A percentile compares a stretch with the other conserved stretches of the same genome.
These are phyloP conservation scores for Coelastrella sp. DNA, from an alignment of 139 green algal genomes.

Conservation along the genomic window DNA sequence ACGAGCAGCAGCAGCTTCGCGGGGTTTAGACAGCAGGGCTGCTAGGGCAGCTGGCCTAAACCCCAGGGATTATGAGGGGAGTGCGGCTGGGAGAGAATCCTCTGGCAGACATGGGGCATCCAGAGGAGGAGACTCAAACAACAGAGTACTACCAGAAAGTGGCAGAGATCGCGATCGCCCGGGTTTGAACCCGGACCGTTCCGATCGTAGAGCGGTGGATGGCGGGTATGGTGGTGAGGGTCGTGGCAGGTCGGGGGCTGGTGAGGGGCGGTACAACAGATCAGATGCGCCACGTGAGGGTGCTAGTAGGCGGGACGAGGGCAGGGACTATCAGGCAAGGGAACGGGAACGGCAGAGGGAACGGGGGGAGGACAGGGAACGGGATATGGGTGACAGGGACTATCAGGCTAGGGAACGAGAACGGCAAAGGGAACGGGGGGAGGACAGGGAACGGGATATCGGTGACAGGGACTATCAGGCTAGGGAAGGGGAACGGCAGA, in stretches of 20 bases:
- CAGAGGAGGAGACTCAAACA: neutral
- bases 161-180: neutral
- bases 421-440: neutral
- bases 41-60: neutral
- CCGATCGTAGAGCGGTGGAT: neutral
- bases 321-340: neutral
- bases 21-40: neutral
- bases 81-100: neutral
- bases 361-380: neutral
- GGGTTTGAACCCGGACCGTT: neutral
- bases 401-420: neutral
- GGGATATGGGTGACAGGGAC: neutral
- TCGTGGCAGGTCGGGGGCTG: too few relatives aligned
- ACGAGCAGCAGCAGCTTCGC: neutral
- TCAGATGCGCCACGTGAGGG: neutral
- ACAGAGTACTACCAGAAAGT: neutral
- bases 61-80: neutral
- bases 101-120: neutral
- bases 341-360: neutral
- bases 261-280: neutral
- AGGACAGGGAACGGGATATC: neutral
- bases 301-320: neutral
- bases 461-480: neutral
- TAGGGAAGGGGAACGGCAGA: neutral
- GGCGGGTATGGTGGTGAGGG: neutral